Base-by-base conservation (phyloP, 2,329 filamentous ascomycete genomes). In the Aspergillus bombycis region DNA sequence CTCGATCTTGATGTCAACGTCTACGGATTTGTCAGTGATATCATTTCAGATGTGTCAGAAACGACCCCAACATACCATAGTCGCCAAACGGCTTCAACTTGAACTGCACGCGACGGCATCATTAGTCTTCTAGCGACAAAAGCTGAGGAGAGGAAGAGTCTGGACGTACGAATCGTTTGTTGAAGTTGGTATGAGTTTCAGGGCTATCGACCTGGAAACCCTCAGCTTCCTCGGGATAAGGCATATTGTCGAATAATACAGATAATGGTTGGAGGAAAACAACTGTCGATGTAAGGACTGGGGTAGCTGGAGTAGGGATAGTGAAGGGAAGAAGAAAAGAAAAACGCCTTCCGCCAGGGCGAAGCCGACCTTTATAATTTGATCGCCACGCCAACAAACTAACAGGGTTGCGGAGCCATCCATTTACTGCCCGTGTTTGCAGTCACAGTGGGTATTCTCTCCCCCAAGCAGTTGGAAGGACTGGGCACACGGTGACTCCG, bases 1-100 rank as follows among this genome's bases (percentile, higher is more conserved):
- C 69, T 93, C 89, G 72, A 97, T 90, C 83, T 94, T 91, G 79
- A 97, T 87, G 76, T 96, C 93, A 71, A 97, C 88, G 75, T 97
- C 93, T 76, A 55, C 38, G 21, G 6, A n/a, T 5, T 7, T 32
- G 16, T 61, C 16, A 52, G 65, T 50, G 58, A 62, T 59, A 14
- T 55, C 10, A 30, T 16, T 34, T 34, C 19, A 30, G 14, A 28
- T 43, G 8, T 14, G 16, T 19, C 36, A 19, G 30, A 45, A 30
- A 34, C 8, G 30, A 16, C n/a, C 26, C 7, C 4, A 45, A 57
- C 73, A 62, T 68, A 78, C 76, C 76, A 78, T 92, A 86, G 76
- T 94, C 91, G 68, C 90, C 92, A 76, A 96, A 96, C 21, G 91
- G 91, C 82, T 96, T 95, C 63, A 94, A 88, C 70, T 89, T 86